Conservation (phyloP, 495 filamentous ascomycete species). For the Xylaria intraflava region DNA sequence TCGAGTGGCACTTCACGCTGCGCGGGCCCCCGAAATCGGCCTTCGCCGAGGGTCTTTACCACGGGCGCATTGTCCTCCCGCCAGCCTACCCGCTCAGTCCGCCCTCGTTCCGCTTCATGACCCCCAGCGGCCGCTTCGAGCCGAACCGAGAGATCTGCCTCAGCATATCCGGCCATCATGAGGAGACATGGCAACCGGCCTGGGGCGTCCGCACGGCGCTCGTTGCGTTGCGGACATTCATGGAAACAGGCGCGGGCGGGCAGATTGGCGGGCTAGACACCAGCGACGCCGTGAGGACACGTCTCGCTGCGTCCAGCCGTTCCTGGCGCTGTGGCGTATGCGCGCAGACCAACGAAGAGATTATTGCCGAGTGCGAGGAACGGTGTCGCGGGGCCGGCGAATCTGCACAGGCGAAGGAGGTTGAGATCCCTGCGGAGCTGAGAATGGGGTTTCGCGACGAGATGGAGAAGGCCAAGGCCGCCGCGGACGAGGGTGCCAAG, state of each 20-base stretch:
- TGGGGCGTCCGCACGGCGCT: slow-evolving; percentile 86
- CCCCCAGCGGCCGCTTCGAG: slow-evolving; percentile 88
- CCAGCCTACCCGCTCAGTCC: slow-evolving; percentile 82
- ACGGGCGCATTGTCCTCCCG: slow-evolving; percentile 90
- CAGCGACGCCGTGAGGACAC: slow-evolving; percentile 50
- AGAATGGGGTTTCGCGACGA: slow-evolving; percentile 53
- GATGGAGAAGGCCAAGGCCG: slow-evolving; percentile 30
- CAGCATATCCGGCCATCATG: slow-evolving; percentile 87
- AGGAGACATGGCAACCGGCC: slow-evolving; percentile 96
- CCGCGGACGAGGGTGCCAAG: slow-evolving; percentile 3
- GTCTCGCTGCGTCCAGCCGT: slow-evolving; percentile 56
- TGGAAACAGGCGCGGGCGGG: slow-evolving; percentile 66
- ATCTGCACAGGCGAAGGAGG: slow-evolving; percentile 35
- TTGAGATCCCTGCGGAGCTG: slow-evolving; percentile 50
- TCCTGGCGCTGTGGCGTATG: slow-evolving; percentile 62
- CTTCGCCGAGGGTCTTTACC: slow-evolving; percentile 79
- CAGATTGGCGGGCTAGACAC: slow-evolving; percentile 88
- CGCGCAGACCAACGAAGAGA: slow-evolving; percentile 60
- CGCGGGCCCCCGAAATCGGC: slow-evolving; percentile 75
- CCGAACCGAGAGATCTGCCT: slow-evolving; percentile 96
- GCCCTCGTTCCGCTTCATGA: slow-evolving; percentile 89
- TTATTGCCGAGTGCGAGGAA: slow-evolving; percentile 61
- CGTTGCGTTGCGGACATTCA: slow-evolving; percentile 63
- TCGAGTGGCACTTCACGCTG: slow-evolving; percentile 99
- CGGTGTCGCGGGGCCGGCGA: slow-evolving; percentile 44